These are phyloP conservation scores for Venturia aucupariae DNA, from an alignment of 2,329 filamentous ascomycete species.

Conservation along the genomic window DNA sequence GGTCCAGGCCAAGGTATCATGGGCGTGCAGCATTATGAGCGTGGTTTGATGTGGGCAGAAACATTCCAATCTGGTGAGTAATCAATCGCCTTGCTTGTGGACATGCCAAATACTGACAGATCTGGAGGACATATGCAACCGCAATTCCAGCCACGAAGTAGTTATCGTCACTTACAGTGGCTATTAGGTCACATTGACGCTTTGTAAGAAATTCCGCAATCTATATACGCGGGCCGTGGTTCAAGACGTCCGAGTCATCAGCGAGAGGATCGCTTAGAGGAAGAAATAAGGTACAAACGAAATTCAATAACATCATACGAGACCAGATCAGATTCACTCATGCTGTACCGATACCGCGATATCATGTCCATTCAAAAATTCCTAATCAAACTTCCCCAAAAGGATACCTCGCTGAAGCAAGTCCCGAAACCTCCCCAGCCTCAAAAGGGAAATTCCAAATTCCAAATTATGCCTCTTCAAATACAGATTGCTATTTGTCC, in stretches of 20 bases:
- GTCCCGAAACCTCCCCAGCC: not conserved
- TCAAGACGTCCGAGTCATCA: not conserved
- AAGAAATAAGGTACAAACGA: not conserved
- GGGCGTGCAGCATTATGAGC: constrained; percentile 14
- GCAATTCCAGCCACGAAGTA: constrained; percentile 10
- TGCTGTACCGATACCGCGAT: not conserved
- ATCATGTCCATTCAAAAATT: not conserved
- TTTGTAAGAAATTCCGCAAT: not conserved
- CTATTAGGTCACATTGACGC: constrained; percentile 7
- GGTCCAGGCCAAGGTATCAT: constrained; percentile 14
- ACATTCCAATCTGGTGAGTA: constrained; percentile 8
- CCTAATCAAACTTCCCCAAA: not conserved
- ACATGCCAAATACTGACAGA: constrained; percentile 27
- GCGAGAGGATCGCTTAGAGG: not conserved
- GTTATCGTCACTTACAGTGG: constrained; percentile 14
- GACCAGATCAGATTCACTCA: not conserved
- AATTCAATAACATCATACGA: not conserved
- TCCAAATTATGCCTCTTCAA: not conserved
- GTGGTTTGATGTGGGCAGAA: constrained; percentile 12
- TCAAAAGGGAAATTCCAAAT: not conserved
- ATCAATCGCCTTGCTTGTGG: too few species aligned
- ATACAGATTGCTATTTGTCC: not conserved
- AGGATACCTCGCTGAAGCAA: not conserved
- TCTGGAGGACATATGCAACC: constrained; percentile 23
- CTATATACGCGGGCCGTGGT: not conserved